Evolutionary conservation across 2,329 filamentous ascomycete species (phyloP), one percentile per base, ranked within the genome.

Genomic region (Emericellopsis atlantica): DNA sequence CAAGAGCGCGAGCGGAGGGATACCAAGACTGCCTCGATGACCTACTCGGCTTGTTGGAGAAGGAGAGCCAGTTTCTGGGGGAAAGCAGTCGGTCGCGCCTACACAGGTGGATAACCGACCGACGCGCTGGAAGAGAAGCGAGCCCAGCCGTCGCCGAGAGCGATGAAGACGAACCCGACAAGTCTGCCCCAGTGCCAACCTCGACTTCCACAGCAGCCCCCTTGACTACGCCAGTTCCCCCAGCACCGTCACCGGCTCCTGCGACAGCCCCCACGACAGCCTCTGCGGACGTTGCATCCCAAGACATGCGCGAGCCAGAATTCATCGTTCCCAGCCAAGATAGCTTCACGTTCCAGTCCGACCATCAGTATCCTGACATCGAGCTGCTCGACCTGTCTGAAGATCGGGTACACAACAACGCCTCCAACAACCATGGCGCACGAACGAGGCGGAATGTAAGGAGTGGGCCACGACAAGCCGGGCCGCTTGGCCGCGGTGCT

Each of bases 11-110:
- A 39, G 66, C 76, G 39, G 81, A 89, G 32, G 92, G 92, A 22
- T 96, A 95, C 52, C 89, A 95, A 58, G 89, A 96, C 55, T 93
- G 89, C 32, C 67, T 98, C 32, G 87, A 95, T 48, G 90, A 96
- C 49, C 67, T 98, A 5, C 65, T 95, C n/a, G 63, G 71, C 14
- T 93, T 94, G 50, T 66, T 96, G 41, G 89, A 96, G 56, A 82
- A 77, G 54, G 80, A 88, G 54, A 79, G 85, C 47, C 69, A 94
- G 42, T 87, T 86, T 0, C 56, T 92, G 11, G 74, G 72, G 37
- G 84, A 92, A 58, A 85, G 85, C 12, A 89, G 95, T 58, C 86
- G 72, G 16, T 76, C 71, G 65, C 68, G 62, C 45, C 64, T 81
- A 42, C 64, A 77, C 42, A 66, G 66, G 54, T 82, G 78, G 78